Evolutionary conservation across 768 basidiomycete species (phyloP), one percentile per base, ranked within the genome.

Genomic region (Lanmaoa pseudosensibilis): DNA sequence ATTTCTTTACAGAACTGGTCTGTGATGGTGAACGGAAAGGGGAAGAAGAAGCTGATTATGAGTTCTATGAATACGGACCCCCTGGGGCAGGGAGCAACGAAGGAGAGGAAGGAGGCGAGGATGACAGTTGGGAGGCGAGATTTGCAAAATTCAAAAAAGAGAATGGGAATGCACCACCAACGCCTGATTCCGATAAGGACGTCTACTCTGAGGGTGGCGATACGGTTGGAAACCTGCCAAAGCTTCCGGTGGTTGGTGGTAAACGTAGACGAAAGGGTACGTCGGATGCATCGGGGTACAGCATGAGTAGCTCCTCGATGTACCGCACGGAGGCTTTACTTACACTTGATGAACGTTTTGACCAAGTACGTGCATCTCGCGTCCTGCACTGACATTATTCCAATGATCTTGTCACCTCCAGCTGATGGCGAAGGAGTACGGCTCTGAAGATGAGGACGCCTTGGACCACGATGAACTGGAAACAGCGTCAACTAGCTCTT

Each of bases 251-350:
- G 54, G 78, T 87, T 47, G 89, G 93, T 16, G 87, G 88, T 6
- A 84, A 85, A 74, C 82, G 85, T 66, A 77, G 88, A 67, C 78
- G 85, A 60, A 86, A 86, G 63, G 86, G 85, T 4, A 78, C 85
- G 0, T 93, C 90, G 49, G 89, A 93, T 59, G 94, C 92, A 10
- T 93, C 92, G 21, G 94, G 92, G 13, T 96, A 96, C 78, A 92
- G 90, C 69, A 98, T 99, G 94, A 96, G 91, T 70, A 94, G 92
- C 65, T 94, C 93, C 4, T 93, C 93, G 15, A 93, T 98, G 90
- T 90, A 84, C 74, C 84, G 97, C 44, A 98, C 92, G 61, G 89
- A 94, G 63, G 87, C 92, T 1, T 74, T 98, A 30, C 84, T 91
- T 50, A 88, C 86, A 2, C 77, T 99, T 41, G 97, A 99, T 67